Conservation (phyloP, 2,329 filamentous ascomycete species). For the Cadophora malorum region DNA sequence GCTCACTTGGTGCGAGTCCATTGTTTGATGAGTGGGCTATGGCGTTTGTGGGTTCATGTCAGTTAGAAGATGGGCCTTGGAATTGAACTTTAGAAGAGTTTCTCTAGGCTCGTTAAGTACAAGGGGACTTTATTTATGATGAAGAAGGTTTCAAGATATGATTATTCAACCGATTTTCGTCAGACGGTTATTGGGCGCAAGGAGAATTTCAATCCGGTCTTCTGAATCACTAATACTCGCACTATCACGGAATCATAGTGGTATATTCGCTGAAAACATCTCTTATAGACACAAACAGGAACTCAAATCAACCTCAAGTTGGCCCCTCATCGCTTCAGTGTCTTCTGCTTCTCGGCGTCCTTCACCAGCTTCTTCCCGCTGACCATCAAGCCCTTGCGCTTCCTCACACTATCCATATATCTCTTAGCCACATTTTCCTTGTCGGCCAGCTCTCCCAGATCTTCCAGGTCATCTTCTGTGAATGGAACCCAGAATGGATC, state of each 20-base stretch:
- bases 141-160: too few species aligned
- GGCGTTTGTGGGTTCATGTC: background rate
- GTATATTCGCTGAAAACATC: background rate
- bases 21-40: background rate
- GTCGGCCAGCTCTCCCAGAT: conserved; percentile 92
- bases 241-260: background rate
- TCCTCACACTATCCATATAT: conserved; percentile 90
- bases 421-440: conserved; percentile 94
- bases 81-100: background rate
- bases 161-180: background rate
- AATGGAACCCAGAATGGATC: conserved; percentile 98
- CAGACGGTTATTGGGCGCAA: background rate
- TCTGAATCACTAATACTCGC: background rate
- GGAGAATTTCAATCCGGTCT: background rate
- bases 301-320: background rate
- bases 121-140: too few species aligned
- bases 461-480: conserved; percentile 95
- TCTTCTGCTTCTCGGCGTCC: conserved; percentile 92
- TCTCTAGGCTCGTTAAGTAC: background rate
- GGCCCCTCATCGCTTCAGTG: conserved; percentile 61
- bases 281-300: background rate
- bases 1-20: background rate
- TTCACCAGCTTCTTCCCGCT: conserved; percentile 76
- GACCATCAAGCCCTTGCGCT: conserved; percentile 86
- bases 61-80: background rate